phyloP scores from a whole-genome alignment of 2,329 filamentous ascomycete genomes.

The Trematosphaeria pertusa region DNA sequence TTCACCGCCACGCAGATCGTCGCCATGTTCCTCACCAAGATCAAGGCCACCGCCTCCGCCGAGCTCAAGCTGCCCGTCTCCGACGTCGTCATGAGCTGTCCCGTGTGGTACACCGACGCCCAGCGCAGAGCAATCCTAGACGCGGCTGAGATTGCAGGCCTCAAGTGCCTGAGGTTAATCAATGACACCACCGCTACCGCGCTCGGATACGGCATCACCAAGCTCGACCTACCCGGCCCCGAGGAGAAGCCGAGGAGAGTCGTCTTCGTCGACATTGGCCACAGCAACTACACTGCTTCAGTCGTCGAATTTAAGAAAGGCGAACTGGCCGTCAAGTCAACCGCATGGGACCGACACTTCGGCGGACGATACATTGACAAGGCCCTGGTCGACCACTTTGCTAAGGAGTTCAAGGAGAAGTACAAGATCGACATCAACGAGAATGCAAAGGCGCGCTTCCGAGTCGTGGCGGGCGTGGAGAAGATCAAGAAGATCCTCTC shows the following conservation, averaged over 20 bases:
- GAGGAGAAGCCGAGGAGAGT: constrained; percentile 94
- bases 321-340: constrained; percentile 91
- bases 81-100: constrained; percentile 92
- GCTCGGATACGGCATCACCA: constrained; percentile 96
- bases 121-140: constrained; percentile 91
- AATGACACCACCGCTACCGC: constrained; percentile 98
- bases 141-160: constrained; percentile 88
- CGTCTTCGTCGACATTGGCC: constrained; percentile 91
- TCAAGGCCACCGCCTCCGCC: constrained; percentile 83
- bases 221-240: constrained; percentile 84
- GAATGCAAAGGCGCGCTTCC: constrained; percentile 87
- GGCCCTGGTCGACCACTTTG: constrained; percentile 92
- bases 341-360: constrained; percentile 92
- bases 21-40: constrained; percentile 95
- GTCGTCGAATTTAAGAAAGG: constrained; percentile 98
- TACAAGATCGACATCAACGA: constrained; percentile 95
- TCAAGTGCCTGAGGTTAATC: constrained; percentile 92
- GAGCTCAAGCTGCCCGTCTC: constrained; percentile 92
- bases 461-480: constrained; percentile 87
- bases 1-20: constrained; percentile 94
- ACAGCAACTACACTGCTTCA: constrained; percentile 94
- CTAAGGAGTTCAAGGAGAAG: constrained; percentile 94
- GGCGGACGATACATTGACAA: constrained; percentile 98
- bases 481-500: constrained; percentile 99
- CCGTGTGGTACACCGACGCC: constrained; percentile 94